These are phyloP conservation scores for Andrographis paniculata DNA, from an alignment of 305 asterid species.

Conservation along the genomic window DNA sequence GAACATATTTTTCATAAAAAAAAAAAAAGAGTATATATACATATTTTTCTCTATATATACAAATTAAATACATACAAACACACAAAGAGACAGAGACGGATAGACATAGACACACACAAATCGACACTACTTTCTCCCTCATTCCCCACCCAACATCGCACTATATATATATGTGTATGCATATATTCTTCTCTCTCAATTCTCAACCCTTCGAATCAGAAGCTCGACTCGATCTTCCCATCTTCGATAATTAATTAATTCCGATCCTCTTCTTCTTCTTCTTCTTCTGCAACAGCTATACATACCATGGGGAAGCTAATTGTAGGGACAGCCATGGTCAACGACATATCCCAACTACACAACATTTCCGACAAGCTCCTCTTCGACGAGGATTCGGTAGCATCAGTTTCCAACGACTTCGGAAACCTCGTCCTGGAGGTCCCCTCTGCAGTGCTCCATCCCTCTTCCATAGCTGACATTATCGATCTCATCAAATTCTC, in stretches of 20 bases:
- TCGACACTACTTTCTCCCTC: too few species aligned
- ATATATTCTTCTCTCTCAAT: too few species aligned
- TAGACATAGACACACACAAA: too few species aligned
- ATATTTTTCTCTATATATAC: too few species aligned
- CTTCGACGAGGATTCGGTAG: conserved; percentile 21
- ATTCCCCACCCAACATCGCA: too few species aligned
- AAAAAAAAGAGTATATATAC: too few species aligned
- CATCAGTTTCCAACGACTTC: conserved; percentile 39
- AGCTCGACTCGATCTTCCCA: too few species aligned
- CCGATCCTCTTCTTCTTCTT: conserved; percentile 8
- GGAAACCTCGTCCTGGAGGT: conserved; percentile 36
- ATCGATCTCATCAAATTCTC: conserved; percentile 36
- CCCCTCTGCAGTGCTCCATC: conserved; percentile 48
- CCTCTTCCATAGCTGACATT: conserved; percentile 39
- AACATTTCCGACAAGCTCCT: conserved; percentile 22
- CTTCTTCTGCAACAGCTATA: conserved; percentile 17
- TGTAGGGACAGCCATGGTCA: conserved; percentile 18
- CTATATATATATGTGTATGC: too few species aligned
- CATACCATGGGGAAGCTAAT: conserved; percentile 11
- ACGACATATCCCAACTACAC: conserved; percentile 15
- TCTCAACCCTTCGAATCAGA: too few species aligned
- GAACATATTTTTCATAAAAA: too few species aligned
- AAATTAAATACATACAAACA: too few species aligned
- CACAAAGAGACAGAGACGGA: too few species aligned
- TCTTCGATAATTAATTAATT: conserved; percentile 10